Percentiles rank a stretch among this genome's conserved stretches.
Evolutionary conservation across 2,329 filamentous ascomycete species (phyloP).

Genomic region (Xylaria digitata): DNA sequence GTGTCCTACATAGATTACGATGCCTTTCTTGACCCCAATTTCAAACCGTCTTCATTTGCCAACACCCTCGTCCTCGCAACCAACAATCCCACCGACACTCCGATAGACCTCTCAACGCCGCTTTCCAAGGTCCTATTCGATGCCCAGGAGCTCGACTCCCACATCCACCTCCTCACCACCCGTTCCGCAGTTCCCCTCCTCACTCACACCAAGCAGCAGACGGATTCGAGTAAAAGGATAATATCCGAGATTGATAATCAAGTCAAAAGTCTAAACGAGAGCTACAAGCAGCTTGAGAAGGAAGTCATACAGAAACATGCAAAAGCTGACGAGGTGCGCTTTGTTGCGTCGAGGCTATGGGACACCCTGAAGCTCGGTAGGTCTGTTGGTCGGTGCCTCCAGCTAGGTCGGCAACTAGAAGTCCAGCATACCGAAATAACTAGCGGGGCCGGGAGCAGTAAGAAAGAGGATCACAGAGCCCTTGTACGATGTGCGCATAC

Average conservation of each 20-base stretch:
- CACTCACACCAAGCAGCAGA: conserved; percentile 79
- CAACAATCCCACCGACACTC: conserved; percentile 90
- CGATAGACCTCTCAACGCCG: conserved; percentile 92
- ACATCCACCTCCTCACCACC: conserved; percentile 90
- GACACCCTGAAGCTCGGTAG: conserved; percentile 81
- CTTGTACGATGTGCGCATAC: conserved; percentile 86
- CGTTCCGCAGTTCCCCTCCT: conserved; percentile 85
- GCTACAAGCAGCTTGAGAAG: conserved; percentile 85
- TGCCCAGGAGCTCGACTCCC: conserved; percentile 94
- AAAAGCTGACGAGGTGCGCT: conserved; percentile 82
- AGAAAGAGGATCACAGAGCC: conserved; percentile 78
- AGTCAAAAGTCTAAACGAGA: conserved; percentile 81
- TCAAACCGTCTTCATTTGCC: conserved; percentile 84
- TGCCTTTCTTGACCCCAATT: conserved; percentile 84
- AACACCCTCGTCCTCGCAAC: conserved; percentile 89
- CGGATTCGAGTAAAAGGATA: conserved; percentile 76
- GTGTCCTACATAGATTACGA: conserved; percentile 97
- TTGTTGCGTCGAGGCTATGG: conserved; percentile 82
- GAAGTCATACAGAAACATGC: conserved; percentile 89
- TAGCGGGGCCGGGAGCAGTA: conserved; percentile 53
- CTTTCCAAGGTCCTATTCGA: conserved; percentile 95
- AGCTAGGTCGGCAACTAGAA: conserved; percentile 86
- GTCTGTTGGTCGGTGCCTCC: conserved; percentile 80
- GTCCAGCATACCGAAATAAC: conserved; percentile 81
- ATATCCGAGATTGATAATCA: conserved; percentile 82